Conservation (phyloP, 345 rosid genomes). For the Iberis pinnata region DNA sequence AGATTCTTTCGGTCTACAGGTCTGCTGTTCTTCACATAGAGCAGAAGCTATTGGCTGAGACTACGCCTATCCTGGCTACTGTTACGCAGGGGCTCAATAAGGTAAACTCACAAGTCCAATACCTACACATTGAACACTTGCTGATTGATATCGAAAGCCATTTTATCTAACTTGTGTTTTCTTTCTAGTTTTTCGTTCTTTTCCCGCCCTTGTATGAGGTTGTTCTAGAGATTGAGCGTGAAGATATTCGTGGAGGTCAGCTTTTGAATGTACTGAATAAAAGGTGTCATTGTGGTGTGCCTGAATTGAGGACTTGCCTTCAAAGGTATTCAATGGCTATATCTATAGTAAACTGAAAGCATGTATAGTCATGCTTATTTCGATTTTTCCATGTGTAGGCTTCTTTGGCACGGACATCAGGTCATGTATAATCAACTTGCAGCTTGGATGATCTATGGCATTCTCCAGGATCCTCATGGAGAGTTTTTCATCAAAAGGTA, state of each 20-base stretch:
- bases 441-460: slow-evolving; percentile 94
- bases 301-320: slow-evolving; percentile 86
- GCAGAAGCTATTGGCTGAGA: slow-evolving; percentile 72
- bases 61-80: slow-evolving; percentile 71
- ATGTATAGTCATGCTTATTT: background rate
- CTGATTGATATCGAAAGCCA: background rate
- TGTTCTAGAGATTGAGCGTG: slow-evolving; percentile 80
- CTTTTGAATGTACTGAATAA: slow-evolving; percentile 80
- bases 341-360: background rate
- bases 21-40: slow-evolving; percentile 88
- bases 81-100: slow-evolving; percentile 87
- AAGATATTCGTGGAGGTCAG: slow-evolving; percentile 83
- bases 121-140: background rate
- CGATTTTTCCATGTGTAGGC: slow-evolving; percentile 44
- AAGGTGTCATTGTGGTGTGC: slow-evolving; percentile 94
- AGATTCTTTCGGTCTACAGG: slow-evolving; percentile 73
- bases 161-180: background rate
- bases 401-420: slow-evolving; percentile 98
- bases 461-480: slow-evolving; percentile 88
- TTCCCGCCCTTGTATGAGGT: slow-evolving; percentile 87
- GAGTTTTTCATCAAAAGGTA: slow-evolving; percentile 90
- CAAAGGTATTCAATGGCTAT: slow-evolving; percentile 51
- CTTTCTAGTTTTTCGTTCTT: slow-evolving; percentile 68
- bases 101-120: slow-evolving; percentile 31
- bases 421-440: slow-evolving; percentile 93